Conservation (phyloP, 2,329 filamentous ascomycete genomes). For the Penicillium sumatraense region DNA sequence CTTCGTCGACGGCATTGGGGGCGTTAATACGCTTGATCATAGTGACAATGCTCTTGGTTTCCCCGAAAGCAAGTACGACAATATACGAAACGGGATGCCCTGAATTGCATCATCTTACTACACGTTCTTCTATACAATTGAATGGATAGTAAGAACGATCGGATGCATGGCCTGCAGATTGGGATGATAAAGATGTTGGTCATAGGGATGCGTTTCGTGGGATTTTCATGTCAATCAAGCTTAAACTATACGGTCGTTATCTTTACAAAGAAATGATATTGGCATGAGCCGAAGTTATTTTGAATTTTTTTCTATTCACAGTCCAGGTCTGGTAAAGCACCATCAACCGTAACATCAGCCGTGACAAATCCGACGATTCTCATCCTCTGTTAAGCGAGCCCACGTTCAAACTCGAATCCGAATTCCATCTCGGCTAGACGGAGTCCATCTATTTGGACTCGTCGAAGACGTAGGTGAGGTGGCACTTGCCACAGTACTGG, state of each 20-base stretch:
- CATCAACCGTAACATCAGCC: slow-evolving; percentile 20
- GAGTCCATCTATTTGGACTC: slow-evolving; percentile 59
- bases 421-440: slow-evolving; percentile 20
- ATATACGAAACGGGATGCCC: slow-evolving; percentile 33
- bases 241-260: slow-evolving; percentile 2
- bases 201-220: not conserved
- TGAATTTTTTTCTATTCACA: slow-evolving; percentile 21
- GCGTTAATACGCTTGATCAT: slow-evolving; percentile 38
- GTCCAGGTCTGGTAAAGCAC: slow-evolving; percentile 16
- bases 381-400: slow-evolving; percentile 13
- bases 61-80: slow-evolving; percentile 48
- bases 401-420: slow-evolving; percentile 17
- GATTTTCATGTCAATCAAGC: no score
- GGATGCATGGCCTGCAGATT: no score
- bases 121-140: no score
- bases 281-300: slow-evolving; percentile 19
- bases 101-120: not conserved
- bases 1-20: slow-evolving; percentile 45
- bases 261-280: slow-evolving; percentile 12
- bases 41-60: slow-evolving; percentile 40
- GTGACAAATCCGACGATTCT: slow-evolving; percentile 16
- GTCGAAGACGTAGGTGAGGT: slow-evolving; percentile 73
- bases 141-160: no score
- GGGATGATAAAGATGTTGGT: not conserved
- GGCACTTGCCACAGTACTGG: slow-evolving; percentile 86